A percentile compares a stretch with the other conserved stretches of the same genome.
Conservation (phyloP, 805 yeast genomes). For the Saturnispora bothae region DNA sequence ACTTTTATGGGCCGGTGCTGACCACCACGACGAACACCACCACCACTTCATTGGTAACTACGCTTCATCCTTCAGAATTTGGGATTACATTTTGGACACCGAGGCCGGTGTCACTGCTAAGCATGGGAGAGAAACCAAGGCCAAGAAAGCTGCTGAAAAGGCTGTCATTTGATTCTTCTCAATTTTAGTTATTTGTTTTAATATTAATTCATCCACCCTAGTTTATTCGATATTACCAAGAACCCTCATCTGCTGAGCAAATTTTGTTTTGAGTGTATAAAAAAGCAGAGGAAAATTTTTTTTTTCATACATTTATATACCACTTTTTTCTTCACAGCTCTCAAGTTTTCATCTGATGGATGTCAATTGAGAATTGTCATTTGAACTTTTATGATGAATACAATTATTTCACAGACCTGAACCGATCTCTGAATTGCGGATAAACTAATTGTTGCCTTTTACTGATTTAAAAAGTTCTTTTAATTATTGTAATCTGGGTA, state of each 20-base stretch:
- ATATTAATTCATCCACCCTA: too few relatives aligned
- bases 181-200: too few relatives aligned
- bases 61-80: conserved; percentile 92
- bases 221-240: too few relatives aligned
- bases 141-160: conserved; percentile 44
- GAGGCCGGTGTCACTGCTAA: conserved; percentile 81
- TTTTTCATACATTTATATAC: too few relatives aligned
- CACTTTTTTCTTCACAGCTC: background rate
- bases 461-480: too few relatives aligned
- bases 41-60: conserved; percentile 93
- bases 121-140: conserved; percentile 56
- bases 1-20: conserved; percentile 98
- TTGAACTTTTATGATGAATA: conserved; percentile 29
- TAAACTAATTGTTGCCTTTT: conserved; percentile 22
- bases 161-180: too few relatives aligned
- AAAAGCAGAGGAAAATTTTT: too few relatives aligned
- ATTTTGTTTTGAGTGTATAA: too few relatives aligned
- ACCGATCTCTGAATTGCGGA: conserved; percentile 32
- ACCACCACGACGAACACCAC: conserved; percentile 96
- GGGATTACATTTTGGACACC: conserved; percentile 85
- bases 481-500: too few relatives aligned
- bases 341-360: too few relatives aligned
- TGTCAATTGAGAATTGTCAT: too few relatives aligned
- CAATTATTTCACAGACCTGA: conserved; percentile 50
- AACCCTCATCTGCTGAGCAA: too few relatives aligned